Conservation (phyloP, 768 basidiomycete species). For the Auricularia sp. region DNA sequence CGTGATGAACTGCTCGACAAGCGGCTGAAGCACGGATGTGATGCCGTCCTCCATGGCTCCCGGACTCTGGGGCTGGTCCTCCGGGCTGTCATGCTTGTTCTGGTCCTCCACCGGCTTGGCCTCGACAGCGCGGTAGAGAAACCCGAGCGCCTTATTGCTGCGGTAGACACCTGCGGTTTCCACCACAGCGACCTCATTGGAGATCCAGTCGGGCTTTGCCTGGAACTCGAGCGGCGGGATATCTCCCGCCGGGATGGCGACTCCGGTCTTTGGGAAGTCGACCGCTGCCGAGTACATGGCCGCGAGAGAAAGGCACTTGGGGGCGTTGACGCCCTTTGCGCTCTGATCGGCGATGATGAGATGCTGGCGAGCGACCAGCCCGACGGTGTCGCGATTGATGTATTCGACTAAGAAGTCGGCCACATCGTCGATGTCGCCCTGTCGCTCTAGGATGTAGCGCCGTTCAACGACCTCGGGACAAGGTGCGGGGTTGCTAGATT, state of each 20-base stretch:
- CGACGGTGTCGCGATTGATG: slow-evolving; percentile 12
- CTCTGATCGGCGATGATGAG: slow-evolving; percentile 13
- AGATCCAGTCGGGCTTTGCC: slow-evolving; percentile 74
- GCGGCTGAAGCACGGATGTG: not conserved
- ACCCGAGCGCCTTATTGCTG: slow-evolving; percentile 5
- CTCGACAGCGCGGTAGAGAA: slow-evolving; percentile 6
- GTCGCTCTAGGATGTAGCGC: slow-evolving; percentile 3
- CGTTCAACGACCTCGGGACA: not conserved
- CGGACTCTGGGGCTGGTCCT: slow-evolving; percentile 14
- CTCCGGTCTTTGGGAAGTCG: slow-evolving; percentile 10
- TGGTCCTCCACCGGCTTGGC: not conserved
- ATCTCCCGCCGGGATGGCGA: slow-evolving; percentile 1
- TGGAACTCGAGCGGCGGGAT: slow-evolving; percentile 23
- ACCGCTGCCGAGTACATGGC: slow-evolving; percentile 12
- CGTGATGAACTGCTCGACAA: not conserved
- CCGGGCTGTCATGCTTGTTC: too few relatives aligned
- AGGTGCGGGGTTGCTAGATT: not conserved
- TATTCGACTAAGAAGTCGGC: slow-evolving; percentile 13
- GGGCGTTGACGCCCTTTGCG: slow-evolving; percentile 8
- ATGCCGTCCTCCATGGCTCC: slow-evolving; percentile 10
- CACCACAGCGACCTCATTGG: slow-evolving; percentile 35
- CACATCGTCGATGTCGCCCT: slow-evolving; percentile 10
- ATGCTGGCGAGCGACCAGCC: slow-evolving; percentile 11
- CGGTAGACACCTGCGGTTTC: not conserved
- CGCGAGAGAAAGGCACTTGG: slow-evolving; percentile 12